Conservation (phyloP, 192 early-diverging fungal species). For the Mortierella hygrophila region DNA sequence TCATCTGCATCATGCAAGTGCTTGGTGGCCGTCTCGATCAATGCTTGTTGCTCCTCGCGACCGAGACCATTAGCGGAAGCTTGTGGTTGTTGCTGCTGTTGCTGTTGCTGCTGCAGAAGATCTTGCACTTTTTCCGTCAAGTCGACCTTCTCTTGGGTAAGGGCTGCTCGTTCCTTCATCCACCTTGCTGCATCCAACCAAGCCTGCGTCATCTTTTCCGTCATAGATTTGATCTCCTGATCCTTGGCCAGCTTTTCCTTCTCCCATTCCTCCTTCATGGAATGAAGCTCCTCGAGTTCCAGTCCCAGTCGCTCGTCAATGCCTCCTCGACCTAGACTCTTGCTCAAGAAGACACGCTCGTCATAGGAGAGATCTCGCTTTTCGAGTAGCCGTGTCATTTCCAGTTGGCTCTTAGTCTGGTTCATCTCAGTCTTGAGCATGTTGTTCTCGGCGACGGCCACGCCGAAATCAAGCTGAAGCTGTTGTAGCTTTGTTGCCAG, state of each 20-base stretch:
- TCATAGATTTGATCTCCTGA: conserved; percentile 43
- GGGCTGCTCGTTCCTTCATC: conserved; percentile 38
- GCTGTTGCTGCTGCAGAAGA: conserved; percentile 8
- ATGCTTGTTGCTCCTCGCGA: conserved; percentile 19
- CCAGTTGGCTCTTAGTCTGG: conserved; percentile 71
- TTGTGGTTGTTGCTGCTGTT: conserved; percentile 14
- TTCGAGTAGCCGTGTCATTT: conserved; percentile 59
- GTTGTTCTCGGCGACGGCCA: conserved; percentile 81
- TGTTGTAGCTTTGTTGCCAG: conserved; percentile 61
- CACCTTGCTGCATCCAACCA: conserved; percentile 46
- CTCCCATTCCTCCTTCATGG: conserved; percentile 45
- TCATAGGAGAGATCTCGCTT: conserved; percentile 54
- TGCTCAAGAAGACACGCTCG: conserved; percentile 44
- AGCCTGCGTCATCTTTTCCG: conserved; percentile 54
- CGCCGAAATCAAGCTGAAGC: conserved; percentile 73
- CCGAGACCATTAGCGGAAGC: not conserved
- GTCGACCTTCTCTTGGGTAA: conserved; percentile 30
- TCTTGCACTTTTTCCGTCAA: conserved; percentile 27
- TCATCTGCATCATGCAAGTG: conserved; percentile 47
- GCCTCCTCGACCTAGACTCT: conserved; percentile 44
- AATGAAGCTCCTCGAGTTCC: conserved; percentile 52
- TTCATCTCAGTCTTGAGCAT: conserved; percentile 77
- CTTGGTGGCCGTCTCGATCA: conserved; percentile 43
- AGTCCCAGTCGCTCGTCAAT: conserved; percentile 41
- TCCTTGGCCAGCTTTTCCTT: conserved; percentile 55